These are phyloP conservation scores for Albugo laibachii DNA, from an alignment of 352 stramenopile species.

Conservation along the genomic window DNA sequence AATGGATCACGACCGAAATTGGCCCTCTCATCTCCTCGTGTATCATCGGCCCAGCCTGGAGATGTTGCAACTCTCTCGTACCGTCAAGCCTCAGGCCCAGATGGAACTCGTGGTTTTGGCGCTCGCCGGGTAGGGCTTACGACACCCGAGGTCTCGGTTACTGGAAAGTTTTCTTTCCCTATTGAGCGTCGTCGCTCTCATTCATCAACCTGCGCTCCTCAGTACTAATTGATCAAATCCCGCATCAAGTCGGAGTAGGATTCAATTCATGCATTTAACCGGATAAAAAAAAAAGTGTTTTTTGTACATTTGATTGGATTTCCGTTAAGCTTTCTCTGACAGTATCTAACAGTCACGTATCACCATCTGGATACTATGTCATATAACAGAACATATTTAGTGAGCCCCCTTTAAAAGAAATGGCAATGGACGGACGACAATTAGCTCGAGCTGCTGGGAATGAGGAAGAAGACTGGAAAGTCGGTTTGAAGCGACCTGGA, in stretches of 20 bases:
- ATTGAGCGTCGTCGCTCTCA: background rate
- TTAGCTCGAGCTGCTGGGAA: background rate
- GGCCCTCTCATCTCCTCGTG: conserved; percentile 32
- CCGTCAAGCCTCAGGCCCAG: conserved; percentile 51
- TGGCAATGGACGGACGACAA: too few species aligned
- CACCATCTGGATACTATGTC: too few species aligned
- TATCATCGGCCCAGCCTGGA: conserved; percentile 9
- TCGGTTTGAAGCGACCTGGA: conserved; percentile 46
- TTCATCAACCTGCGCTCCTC: background rate
- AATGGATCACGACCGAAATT: conserved; percentile 36
- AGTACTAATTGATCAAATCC: background rate
- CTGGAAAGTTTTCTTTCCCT: too few species aligned
- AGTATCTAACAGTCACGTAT: too few species aligned
- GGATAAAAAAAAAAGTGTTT: too few species aligned
- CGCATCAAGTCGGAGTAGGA: background rate
- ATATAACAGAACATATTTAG: background rate
- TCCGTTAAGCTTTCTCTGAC: too few species aligned
- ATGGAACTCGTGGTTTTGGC: conserved; percentile 64
- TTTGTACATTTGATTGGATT: too few species aligned
- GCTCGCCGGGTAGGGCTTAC: conserved; percentile 27
- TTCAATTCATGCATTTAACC: background rate
- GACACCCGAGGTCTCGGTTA: too few species aligned
- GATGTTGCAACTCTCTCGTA: conserved; percentile 17
- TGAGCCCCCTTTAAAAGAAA: background rate
- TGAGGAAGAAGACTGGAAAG: conserved; percentile 32